Conservation (phyloP, 805 yeast genomes). For the Wickerhamiella spandovensis region DNA sequence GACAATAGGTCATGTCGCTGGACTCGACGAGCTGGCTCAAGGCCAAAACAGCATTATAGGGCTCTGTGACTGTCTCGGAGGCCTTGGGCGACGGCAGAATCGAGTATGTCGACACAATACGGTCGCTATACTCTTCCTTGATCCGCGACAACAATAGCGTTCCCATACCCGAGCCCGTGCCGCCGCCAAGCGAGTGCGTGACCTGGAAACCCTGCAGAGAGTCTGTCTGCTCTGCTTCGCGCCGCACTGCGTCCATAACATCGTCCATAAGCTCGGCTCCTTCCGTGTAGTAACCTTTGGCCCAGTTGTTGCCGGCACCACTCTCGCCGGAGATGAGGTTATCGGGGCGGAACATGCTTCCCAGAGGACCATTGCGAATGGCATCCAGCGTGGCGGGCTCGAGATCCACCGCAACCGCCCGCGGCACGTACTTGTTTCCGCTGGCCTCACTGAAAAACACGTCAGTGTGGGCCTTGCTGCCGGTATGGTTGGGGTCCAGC, state of each 20-base stretch:
- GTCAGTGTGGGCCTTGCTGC: constrained; percentile 38
- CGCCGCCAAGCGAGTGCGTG: constrained; percentile 75
- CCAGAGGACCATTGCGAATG: constrained; percentile 64
- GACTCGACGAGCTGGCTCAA: constrained; percentile 86
- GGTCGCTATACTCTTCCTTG: constrained; percentile 87
- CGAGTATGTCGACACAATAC: constrained; percentile 96
- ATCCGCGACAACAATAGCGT: constrained; percentile 74
- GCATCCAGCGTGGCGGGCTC: constrained; percentile 92
- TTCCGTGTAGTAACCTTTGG: constrained; percentile 93
- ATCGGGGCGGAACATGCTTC: constrained; percentile 84
- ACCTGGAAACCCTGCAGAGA: constrained; percentile 93
- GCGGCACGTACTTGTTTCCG: constrained; percentile 81
- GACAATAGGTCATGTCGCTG: constrained; percentile 88
- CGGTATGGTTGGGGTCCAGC: constrained; percentile 12
- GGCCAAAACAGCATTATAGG: constrained; percentile 86
- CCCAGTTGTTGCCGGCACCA: constrained; percentile 96
- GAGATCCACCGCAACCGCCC: constrained; percentile 85
- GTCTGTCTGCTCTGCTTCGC: constrained; percentile 92
- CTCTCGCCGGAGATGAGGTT: constrained; percentile 82
- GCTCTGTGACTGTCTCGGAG: constrained; percentile 89
- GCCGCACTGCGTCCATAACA: constrained; percentile 79
- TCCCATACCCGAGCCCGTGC: constrained; percentile 97
- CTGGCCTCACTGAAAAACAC: constrained; percentile 75
- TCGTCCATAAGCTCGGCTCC: constrained; percentile 92
- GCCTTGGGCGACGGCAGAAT: constrained; percentile 88